Conservation (phyloP, 2,329 filamentous ascomycete genomes). For the Epichloe coenophiala region DNA sequence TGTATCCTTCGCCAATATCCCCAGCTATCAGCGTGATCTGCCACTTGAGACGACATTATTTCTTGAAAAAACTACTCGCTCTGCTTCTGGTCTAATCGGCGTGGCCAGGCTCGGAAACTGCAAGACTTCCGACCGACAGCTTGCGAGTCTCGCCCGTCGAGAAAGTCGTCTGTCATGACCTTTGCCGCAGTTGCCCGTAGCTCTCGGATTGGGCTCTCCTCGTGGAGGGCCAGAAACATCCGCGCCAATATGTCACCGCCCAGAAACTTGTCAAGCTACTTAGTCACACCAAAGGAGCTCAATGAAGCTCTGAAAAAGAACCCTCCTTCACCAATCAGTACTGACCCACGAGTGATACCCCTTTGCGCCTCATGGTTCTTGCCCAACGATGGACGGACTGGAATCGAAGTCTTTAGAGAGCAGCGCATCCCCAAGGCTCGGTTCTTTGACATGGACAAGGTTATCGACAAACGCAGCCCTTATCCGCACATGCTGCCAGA, state of each 20-base stretch:
- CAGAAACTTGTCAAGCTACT: conserved; percentile 57
- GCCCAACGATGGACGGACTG: conserved; percentile 76
- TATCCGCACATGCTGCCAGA: conserved; percentile 96
- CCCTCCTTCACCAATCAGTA: conserved; percentile 63
- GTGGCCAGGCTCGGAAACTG: neutral
- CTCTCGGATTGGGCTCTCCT: conserved; percentile 25
- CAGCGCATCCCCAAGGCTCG: conserved; percentile 77
- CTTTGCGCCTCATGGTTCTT: conserved; percentile 94
- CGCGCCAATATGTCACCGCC: conserved; percentile 16
- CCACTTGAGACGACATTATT: neutral
- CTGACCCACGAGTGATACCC: conserved; percentile 71
- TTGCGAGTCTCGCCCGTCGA: neutral
- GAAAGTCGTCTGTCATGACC: conserved; percentile 23
- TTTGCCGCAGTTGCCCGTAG: conserved; percentile 29
- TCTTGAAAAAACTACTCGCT: neutral
- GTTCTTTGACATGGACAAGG: conserved; percentile 91
- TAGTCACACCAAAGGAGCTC: conserved; percentile 76
- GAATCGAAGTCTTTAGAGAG: conserved; percentile 67
- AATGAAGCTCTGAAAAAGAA: conserved; percentile 71
- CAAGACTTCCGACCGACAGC: neutral
- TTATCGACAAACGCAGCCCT: conserved; percentile 75
- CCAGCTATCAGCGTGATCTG: neutral
- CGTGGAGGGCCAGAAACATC: conserved; percentile 20
- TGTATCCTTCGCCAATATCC: neutral
- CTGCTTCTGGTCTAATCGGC: neutral